These are phyloP conservation scores for Camelina laxa DNA, from an alignment of 345 rosid genomes.

Conservation along the genomic window DNA sequence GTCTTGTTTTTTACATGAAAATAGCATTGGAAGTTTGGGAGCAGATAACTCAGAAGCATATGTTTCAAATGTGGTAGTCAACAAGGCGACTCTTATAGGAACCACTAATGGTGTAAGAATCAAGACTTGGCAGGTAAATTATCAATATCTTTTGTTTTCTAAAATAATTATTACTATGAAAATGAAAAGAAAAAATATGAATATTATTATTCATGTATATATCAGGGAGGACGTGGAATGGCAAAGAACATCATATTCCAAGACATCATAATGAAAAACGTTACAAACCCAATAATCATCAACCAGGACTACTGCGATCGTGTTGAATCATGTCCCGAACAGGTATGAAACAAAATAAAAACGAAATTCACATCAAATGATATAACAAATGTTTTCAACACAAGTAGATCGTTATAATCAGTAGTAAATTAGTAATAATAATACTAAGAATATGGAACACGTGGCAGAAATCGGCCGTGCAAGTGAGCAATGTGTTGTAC, in stretches of 20 bases:
- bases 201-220: background rate
- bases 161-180: background rate
- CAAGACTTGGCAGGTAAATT: constrained; percentile 89
- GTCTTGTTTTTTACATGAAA: background rate
- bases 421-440: too few species aligned
- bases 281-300: constrained; percentile 79
- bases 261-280: constrained; percentile 66
- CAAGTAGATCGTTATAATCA: background rate
- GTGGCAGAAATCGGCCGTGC: constrained; percentile 71
- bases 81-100: constrained; percentile 66
- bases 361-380: background rate
- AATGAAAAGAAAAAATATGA: background rate
- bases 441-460: constrained; percentile 1
- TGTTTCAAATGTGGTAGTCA: constrained; percentile 78
- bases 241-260: constrained; percentile 69
- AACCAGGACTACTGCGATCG: constrained; percentile 86
- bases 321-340: constrained; percentile 51
- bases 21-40: constrained; percentile 91
- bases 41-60: constrained; percentile 56
- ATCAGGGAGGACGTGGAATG: constrained; percentile 84
- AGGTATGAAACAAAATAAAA: constrained; percentile 51
- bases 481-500: constrained; percentile 72
- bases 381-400: background rate
- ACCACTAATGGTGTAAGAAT: constrained; percentile 86
- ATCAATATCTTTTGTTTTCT: background rate